Conservation (phyloP, 108 stramenopile species). For the Fragilariopsis cylindrus region DNA sequence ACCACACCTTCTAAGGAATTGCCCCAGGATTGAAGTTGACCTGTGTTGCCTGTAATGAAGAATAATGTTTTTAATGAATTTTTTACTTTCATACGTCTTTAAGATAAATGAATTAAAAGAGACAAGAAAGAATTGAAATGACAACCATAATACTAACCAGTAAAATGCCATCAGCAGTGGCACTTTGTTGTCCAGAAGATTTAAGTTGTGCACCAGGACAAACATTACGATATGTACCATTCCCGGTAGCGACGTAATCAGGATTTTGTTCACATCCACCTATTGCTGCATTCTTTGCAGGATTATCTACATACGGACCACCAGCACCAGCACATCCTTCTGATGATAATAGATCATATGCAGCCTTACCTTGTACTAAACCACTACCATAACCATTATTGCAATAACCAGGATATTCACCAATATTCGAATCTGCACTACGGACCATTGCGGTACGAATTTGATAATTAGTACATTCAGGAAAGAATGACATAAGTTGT, state of each 20-base stretch:
- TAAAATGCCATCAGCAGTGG: no score
- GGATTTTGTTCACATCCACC: constrained; percentile 1
- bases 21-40: no score
- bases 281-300: not conserved
- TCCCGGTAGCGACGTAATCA: constrained; percentile 2
- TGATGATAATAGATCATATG: not conserved
- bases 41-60: no score
- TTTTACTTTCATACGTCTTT: no score
- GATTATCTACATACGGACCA: not conserved
- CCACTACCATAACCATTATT: constrained; percentile 1
- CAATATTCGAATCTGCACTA: not conserved
- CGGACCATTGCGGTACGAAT: constrained; percentile 45
- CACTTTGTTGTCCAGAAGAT: not conserved
- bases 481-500: constrained; percentile 46
- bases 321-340: not conserved
- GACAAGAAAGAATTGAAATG: no score
- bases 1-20: no score
- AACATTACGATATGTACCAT: not conserved
- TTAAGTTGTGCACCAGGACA: not conserved
- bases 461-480: constrained; percentile 46
- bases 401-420: constrained; percentile 2
- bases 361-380: constrained; percentile 8
- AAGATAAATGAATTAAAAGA: no score
- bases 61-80: no score
- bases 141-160: no score